Evolutionary conservation across 192 early-diverging fungal genomes (phyloP).

Genomic region (Coemansia aciculifera): DNA sequence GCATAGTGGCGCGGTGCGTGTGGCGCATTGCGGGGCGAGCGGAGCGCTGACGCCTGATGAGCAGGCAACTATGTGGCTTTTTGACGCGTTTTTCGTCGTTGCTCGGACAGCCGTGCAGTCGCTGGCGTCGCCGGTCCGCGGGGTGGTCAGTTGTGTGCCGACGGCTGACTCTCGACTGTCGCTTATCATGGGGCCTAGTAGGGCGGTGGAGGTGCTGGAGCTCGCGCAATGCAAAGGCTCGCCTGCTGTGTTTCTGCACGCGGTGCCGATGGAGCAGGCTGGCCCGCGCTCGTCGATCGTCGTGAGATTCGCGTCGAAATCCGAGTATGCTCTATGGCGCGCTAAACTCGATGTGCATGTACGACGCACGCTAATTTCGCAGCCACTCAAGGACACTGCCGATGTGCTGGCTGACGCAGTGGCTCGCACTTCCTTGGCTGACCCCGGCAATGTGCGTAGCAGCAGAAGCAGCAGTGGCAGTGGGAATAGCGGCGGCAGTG

Average conservation of each 20-base stretch:
- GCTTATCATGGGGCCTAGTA: slow-evolving; percentile 34
- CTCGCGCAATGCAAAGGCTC: slow-evolving; percentile 46
- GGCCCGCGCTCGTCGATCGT: slow-evolving; percentile 25
- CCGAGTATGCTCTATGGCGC: slow-evolving; percentile 41
- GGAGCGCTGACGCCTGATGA: slow-evolving; percentile 31
- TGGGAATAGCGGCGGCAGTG: slow-evolving; percentile 27
- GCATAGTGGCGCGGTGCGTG: slow-evolving; percentile 35
- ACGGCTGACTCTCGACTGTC: slow-evolving; percentile 19
- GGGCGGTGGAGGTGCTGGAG: slow-evolving; percentile 44
- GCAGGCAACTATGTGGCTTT: slow-evolving; percentile 44
- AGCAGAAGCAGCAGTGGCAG: slow-evolving; percentile 20
- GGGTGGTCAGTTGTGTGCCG: slow-evolving; percentile 17
- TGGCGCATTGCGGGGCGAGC: slow-evolving; percentile 11
- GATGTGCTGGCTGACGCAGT: slow-evolving; percentile 46
- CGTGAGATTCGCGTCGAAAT: slow-evolving; percentile 40
- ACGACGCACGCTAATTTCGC: slow-evolving; percentile 24
- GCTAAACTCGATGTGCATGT: slow-evolving; percentile 44
- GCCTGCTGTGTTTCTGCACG: slow-evolving; percentile 34
- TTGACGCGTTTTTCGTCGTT: slow-evolving; percentile 37
- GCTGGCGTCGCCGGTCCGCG: slow-evolving; percentile 3
- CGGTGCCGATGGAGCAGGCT: slow-evolving; percentile 18
- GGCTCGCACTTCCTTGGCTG: slow-evolving; percentile 38
- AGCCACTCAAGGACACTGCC: slow-evolving; percentile 36
- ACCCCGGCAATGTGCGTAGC: slow-evolving; percentile 33
- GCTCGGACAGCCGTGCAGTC: slow-evolving; percentile 16